Base-by-base conservation (phyloP, 1,139 yeast genomes). In the Pichia sp. region DNA sequence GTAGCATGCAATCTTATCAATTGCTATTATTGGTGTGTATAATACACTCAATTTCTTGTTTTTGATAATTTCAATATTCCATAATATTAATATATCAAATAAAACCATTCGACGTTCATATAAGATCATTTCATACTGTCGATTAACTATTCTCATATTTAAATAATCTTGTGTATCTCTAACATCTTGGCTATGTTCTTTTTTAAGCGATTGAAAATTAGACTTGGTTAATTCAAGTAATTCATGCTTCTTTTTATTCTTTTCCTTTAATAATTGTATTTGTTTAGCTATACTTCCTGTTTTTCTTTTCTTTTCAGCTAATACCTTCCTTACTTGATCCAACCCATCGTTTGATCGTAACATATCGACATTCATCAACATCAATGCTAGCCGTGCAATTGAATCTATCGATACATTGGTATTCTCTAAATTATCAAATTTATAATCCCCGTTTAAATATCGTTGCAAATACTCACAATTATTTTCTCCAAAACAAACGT, bases 331-430 rank as follows among this genome's bases (percentile, higher is more conserved):
- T n/a, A n/a, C n/a, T n/a, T n/a, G n/a, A n/a, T n/a, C n/a, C n/a
- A n/a, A n/a, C n/a, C n/a, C n/a, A n/a, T n/a, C n/a, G n/a, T n/a
- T 56, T 24, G 51, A 48, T 54, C 56, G 65, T 38, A n/a, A n/a
- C 55, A 64, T 50, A 33, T 68, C 67, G 19, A 74, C 62, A 49
- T 65, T 70, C 35, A 69, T 54, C 33, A 74, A 55, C 55, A 72
- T 75, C 13, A 69, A 57, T 1, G 75, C 65, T 25, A 75, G 54
- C 18, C 62, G 54, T 16, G 68, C 66, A 2, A 71, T 60, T 0
- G 75, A 56, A 14, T 65, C 61, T 1, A 62, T 54, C 11, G 56
- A 53, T 24, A 37, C 37, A 38, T 16, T 46, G 42, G 35, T 33
- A 2, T 28, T 38, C 21, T n/a, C 13, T 10, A 21, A 14, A 5